Percentiles rank a stretch among this genome's conserved stretches.
phyloP scores from a whole-genome alignment of 2,329 filamentous ascomycete genomes.

The Didymella sp. region DNA sequence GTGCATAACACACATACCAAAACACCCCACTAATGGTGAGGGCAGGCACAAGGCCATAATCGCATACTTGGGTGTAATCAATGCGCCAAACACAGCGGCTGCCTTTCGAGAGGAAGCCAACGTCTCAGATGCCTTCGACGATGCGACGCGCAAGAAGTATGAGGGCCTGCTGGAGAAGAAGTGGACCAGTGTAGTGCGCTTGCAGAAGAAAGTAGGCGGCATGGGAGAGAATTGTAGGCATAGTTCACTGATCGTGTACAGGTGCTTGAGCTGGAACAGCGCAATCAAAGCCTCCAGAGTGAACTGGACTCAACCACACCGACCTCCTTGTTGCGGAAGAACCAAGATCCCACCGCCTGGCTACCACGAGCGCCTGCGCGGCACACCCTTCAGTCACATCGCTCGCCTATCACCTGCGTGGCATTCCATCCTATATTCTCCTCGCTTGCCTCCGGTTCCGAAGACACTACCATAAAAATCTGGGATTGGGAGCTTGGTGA shows the following conservation, averaged over 20 bases:
- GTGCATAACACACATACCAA: not conserved
- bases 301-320: slow-evolving; percentile 87
- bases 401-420: slow-evolving; percentile 81
- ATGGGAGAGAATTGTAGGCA: not conserved
- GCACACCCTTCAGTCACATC: slow-evolving; percentile 83
- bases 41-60: slow-evolving; percentile 90
- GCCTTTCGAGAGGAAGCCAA: slow-evolving; percentile 79
- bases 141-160: slow-evolving; percentile 88
- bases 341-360: slow-evolving; percentile 86
- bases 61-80: slow-evolving; percentile 80
- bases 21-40: slow-evolving; percentile 23
- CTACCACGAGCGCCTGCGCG: slow-evolving; percentile 82
- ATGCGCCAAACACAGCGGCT: slow-evolving; percentile 72
- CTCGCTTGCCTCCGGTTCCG: slow-evolving; percentile 86
- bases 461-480: slow-evolving; percentile 93
- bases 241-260: slow-evolving; percentile 49
- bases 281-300: slow-evolving; percentile 73
- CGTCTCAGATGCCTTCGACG: slow-evolving; percentile 76
- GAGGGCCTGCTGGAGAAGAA: slow-evolving; percentile 95
- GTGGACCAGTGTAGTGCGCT: slow-evolving; percentile 92
- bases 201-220: slow-evolving; percentile 84
- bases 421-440: slow-evolving; percentile 94
- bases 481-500: slow-evolving; percentile 98
- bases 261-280: slow-evolving; percentile 93
- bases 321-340: slow-evolving; percentile 76